Evolutionary conservation across 805 yeast genomes (phyloP), one percentile per base, ranked within the genome.

Genomic region (Geotrichum ghanense): DNA sequence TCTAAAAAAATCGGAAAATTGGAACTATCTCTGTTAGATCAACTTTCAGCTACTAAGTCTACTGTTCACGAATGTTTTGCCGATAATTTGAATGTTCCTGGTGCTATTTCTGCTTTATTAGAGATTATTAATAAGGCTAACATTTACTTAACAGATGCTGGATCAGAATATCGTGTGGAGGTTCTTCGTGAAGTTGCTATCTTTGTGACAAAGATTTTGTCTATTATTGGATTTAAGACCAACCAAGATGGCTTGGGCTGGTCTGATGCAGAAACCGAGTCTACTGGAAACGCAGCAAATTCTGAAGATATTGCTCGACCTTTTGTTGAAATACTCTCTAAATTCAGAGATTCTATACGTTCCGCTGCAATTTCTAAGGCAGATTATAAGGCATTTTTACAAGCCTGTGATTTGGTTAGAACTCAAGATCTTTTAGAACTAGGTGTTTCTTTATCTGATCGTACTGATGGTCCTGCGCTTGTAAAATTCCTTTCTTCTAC

Each of bases 381-480:
- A 9, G 67, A 66, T 19, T 72, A 71, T 46, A 55, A 66, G 4
- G 74, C 70, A 16, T 72, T 87, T 48, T 70, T 92, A 42, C 66
- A 69, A n/a, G 77, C 84, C 3, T 75, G 88, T 48, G 98, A 92
- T 63, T 63, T 69, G 4, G 63, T 92, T 20, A 76, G 98, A 56
- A 78, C 81, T 54, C 65, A 73, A 16, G 92, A 83, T 34, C 67
- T 92, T 54, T 67, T 87, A 50, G 73, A 77, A 22, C 67, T 88
- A 51, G 92, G 94, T 23, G 82, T 92, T 39, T 78, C 94, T 1
- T 69, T 92, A 47, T 97, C 90, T 61, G 98, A 92, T 65, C 78
- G 97, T 57, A 82, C 74, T 50, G 88, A 81, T 2, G 77, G 75
- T 56, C 73, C 79, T n/a, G 89, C 97, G 0, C 72, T 92, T 50